These are phyloP conservation scores for Phylloporus arenicola DNA, from an alignment of 768 basidiomycete genomes.

Conservation along the genomic window DNA sequence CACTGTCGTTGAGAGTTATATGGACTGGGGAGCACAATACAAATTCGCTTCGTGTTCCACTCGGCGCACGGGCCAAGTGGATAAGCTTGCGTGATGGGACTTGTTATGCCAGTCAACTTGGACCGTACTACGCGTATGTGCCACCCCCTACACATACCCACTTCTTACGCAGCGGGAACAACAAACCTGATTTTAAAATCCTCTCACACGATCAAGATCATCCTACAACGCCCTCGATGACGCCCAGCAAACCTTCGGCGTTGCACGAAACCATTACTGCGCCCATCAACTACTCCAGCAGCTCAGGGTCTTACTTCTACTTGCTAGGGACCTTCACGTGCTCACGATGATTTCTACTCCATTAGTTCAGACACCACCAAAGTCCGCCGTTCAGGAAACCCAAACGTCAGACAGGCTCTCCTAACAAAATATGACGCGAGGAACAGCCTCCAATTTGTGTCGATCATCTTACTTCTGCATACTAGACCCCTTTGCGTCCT, in stretches of 20 bases:
- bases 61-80: too few relatives aligned
- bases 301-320: conserved; percentile 8
- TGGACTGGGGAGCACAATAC: too few relatives aligned
- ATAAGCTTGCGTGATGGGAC: neutral
- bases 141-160: too few relatives aligned
- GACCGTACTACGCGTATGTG: too few relatives aligned
- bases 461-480: conserved; percentile 3
- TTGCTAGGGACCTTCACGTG: conserved; percentile 5
- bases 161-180: too few relatives aligned
- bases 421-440: conserved; percentile 10
- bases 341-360: conserved; percentile 14
- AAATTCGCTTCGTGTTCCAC: too few relatives aligned
- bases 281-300: conserved; percentile 20
- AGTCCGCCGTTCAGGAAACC: conserved; percentile 15
- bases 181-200: conserved; percentile 1
- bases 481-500: conserved; percentile 6
- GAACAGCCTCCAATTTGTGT: neutral
- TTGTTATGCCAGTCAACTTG: neutral
- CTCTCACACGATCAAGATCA: conserved; percentile 12
- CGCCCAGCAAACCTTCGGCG: conserved; percentile 4
- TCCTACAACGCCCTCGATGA: conserved; percentile 9
- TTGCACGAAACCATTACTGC: conserved; percentile 7
- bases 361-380: neutral
- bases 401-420: conserved; percentile 18
- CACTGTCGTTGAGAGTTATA: too few relatives aligned